Percentiles rank a stretch among this genome's conserved stretches.
These are phyloP conservation scores for Leavenworthia alabamica DNA, from an alignment of 345 rosid genomes.

Conservation along the genomic window DNA sequence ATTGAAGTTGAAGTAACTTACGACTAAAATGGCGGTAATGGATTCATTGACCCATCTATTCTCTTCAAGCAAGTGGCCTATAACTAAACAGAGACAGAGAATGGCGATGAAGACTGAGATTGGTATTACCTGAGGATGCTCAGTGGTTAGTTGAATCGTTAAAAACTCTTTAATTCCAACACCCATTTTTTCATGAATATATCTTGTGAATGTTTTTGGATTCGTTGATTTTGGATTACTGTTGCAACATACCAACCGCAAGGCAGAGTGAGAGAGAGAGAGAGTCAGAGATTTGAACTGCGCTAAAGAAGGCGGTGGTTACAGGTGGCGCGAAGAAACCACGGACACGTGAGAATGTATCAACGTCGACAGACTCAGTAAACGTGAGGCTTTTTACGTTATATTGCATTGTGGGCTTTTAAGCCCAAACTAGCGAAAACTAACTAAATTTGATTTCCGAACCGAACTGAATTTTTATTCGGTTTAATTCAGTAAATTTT, in stretches of 20 bases:
- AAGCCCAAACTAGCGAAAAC: no score
- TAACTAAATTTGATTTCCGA: no score
- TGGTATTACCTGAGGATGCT: conserved; percentile 58
- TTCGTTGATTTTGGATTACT: background rate
- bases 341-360: background rate
- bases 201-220: background rate
- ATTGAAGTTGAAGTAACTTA: conserved; percentile 24
- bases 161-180: conserved; percentile 9
- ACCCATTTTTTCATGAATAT: background rate
- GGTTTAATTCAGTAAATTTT: no score
- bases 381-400: background rate
- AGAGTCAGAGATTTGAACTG: conserved; percentile 20
- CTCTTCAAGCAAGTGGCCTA: conserved; percentile 85
- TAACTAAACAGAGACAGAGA: conserved; percentile 62
- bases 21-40: conserved; percentile 78
- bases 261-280: background rate
- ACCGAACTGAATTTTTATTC: no score
- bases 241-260: background rate
- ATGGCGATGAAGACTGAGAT: conserved; percentile 68
- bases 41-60: conserved; percentile 91
- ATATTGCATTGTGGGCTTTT: background rate
- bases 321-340: conserved; percentile 26
- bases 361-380: conserved; percentile 2
- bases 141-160: conserved; percentile 17
- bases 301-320: conserved; percentile 19